Base-by-base conservation (phyloP, 164 flowering plant genomes). In the Paratinospora sagittata region DNA sequence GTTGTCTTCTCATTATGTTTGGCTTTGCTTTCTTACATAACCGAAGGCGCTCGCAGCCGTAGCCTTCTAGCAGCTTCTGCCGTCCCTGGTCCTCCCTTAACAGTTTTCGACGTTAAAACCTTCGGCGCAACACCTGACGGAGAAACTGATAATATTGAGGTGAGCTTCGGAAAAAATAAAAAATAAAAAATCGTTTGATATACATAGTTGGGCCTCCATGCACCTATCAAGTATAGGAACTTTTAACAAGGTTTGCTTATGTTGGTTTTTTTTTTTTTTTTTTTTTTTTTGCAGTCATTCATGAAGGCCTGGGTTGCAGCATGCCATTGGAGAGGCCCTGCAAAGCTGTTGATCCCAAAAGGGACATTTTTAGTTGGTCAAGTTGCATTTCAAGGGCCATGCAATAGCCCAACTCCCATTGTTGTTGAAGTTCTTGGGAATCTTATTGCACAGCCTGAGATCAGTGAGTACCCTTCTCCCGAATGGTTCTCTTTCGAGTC, bases 371-470 rank as follows among this genome's bases (percentile, higher is more conserved):
- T 77, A 65, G 47, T 76, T 2, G 84, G 85, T 0, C 85, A 78
- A 8, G 78, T 79, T 0, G 26, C 70, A 0, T 84, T 87, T 65
- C 60, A 70, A 27, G 90, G 93, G 11, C 89, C 90, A 65, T 87
- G 90, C 81, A 81, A 57, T 3, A 57, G 67, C 55, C 10, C 77
- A 2, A n/a, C 11, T n/a, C 81, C 83, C 6, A 74, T 83, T 2
- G 67, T 66, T 23, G 61, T 88, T 30, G 83, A 85, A 69, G 76
- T 87, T 16, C 76, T 63, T 17, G 96, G 96, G 37, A 84, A 74
- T 11, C 1, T 88, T 0, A 75, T 45, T 71, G 87, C 87, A 0
- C 21, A 27, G 3, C 62, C 81, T 0, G 89, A 85, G 34, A 26
- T 84, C 3, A 82, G 81, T 45, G 65, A 63, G 8, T 89, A 75